phyloP scores from a whole-genome alignment of 768 basidiomycete species.

The Auricularia sp. region DNA sequence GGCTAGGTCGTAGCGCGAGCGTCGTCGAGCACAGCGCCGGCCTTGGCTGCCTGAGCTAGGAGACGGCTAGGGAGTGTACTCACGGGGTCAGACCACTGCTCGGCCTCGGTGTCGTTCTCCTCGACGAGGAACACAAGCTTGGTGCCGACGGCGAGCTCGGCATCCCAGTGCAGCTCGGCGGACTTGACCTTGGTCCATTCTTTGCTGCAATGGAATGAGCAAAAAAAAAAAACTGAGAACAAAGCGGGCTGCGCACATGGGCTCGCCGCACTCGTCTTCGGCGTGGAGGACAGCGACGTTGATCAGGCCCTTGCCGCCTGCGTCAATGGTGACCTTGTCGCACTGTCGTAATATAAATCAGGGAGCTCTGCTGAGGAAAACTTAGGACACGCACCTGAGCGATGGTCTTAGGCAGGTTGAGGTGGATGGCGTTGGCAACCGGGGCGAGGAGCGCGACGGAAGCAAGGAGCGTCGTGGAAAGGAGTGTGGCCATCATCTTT shows the following conservation, averaged over 20 bases:
- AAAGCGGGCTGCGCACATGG: neutral
- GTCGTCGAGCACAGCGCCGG: neutral
- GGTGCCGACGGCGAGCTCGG: neutral
- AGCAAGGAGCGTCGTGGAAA: conserved; percentile 1
- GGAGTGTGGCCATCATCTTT: conserved; percentile 1
- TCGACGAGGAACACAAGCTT: conserved; percentile 1
- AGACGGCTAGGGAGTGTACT: neutral
- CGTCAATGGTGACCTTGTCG: neutral
- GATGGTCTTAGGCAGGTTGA: neutral
- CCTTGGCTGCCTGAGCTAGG: neutral
- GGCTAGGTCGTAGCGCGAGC: neutral
- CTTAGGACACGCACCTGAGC: neutral
- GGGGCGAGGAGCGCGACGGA: neutral
- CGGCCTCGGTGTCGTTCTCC: neutral
- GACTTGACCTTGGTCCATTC: neutral
- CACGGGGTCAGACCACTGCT: neutral
- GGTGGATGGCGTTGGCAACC: neutral
- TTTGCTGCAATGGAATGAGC: neutral
- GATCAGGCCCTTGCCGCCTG: neutral
- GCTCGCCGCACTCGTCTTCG: conserved; percentile 1
- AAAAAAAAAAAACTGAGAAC: neutral
- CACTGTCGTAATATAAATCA: neutral
- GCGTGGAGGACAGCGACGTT: conserved; percentile 1
- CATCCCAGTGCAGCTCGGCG: neutral
- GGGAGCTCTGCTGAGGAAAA: too few relatives aligned